Evolutionary conservation across 108 stramenopile genomes (phyloP).

Genomic region (Nitzschia sp.): DNA sequence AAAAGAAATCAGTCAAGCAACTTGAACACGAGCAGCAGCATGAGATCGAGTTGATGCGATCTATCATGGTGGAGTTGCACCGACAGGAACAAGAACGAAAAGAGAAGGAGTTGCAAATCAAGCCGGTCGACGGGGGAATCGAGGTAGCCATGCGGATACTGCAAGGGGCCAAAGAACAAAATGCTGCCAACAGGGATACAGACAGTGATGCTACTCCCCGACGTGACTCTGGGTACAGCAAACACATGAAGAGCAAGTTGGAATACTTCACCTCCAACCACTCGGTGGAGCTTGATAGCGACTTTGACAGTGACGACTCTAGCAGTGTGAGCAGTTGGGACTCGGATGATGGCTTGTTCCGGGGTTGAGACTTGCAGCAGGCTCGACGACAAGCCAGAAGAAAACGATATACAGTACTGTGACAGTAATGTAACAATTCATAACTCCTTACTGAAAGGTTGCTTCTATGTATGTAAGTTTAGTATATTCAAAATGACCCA

Average conservation of each 20-base stretch:
- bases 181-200: neutral
- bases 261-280: slow-evolving; percentile 8
- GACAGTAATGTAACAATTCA: no score
- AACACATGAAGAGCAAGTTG: slow-evolving; percentile 4
- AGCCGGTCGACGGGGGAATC: neutral
- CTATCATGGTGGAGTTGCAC: slow-evolving; percentile 4
- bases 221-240: neutral
- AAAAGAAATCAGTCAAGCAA: slow-evolving; percentile 8
- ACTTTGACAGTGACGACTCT: neutral
- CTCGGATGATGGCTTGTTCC: slow-evolving; percentile 13
- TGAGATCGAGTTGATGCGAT: slow-evolving; percentile 13
- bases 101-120: neutral
- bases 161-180: slow-evolving; percentile 1
- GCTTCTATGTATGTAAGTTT: no score
- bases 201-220: slow-evolving; percentile 1
- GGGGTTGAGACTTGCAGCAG: neutral
- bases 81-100: neutral
- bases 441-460: no score
- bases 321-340: slow-evolving; percentile 16
- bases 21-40: slow-evolving; percentile 12
- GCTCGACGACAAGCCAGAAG: neutral
- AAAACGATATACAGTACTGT: no score
- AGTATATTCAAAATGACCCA: no score
- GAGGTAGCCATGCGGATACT: neutral
- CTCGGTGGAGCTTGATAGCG: neutral